Evolutionary conservation across 2,329 filamentous ascomycete species (phyloP), one percentile per base, ranked within the genome.

Genomic region (Microsporum canis): DNA sequence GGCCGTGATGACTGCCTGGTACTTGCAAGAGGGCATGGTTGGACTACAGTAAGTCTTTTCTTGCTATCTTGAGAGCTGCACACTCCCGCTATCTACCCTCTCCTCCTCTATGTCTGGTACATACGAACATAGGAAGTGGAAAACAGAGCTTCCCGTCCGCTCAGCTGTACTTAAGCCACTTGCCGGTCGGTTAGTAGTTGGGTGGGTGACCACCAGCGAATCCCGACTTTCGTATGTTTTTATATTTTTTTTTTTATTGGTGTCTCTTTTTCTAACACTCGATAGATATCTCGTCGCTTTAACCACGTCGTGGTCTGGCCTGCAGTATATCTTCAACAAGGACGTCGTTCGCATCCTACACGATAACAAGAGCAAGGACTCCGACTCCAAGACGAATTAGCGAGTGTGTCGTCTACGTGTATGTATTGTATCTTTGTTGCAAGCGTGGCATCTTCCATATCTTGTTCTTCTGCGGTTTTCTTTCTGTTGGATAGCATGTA

Each of bases 281-380:
- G 29, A 45, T 66, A 92, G 89, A 70, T 92, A 89, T 67, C 75
- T 95, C 12, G 92, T 99, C 2, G 91, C 91, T 0, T 83, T 81
- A 0, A 99, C 94, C 3, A 99, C 94, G 0, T 75, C 95, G 4
- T 97, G 91, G 89, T 96, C 91, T 64, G 94, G 94, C 5, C 80
- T 91, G 12, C 96, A 91, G 73, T 99, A 99, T 72, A 80, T 95
- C 5, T 95, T 87, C 71, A 89, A 85, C 66, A 96, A 94, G 72
- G 88, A 95, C 68, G 92, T 91, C 0, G 91, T 97, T 36, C 95
- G 88, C 73, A 96, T 97, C 61, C 72, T 97, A 23, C 47, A 51
- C 47, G 47, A 51, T 31, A 31, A 51, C 47, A 31, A 51, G 27
- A 29, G 47, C 23, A 51, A 51, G 23, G 47, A 51, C 47, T n/a